Evolutionary conservation across 2,329 filamentous ascomycete species (phyloP).

Genomic region (Graphiopsis chlorocephala): DNA sequence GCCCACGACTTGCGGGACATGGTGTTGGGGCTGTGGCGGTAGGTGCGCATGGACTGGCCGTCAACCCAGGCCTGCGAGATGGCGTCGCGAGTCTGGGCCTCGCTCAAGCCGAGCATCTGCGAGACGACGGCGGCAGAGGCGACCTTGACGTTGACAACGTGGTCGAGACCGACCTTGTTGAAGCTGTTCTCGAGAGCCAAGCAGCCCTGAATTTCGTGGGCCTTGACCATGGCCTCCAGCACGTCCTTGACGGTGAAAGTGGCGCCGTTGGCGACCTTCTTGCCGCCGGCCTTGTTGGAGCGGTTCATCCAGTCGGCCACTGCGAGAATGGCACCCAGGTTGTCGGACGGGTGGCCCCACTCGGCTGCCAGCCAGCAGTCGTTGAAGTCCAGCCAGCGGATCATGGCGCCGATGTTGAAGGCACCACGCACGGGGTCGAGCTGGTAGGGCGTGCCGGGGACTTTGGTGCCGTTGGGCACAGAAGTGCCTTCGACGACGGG

Average conservation of each 20-base stretch:
- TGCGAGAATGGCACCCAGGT: slow-evolving; percentile 92
- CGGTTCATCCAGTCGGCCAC: slow-evolving; percentile 97
- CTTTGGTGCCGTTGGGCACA: slow-evolving; percentile 87
- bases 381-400: slow-evolving; percentile 99
- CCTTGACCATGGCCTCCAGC: slow-evolving; percentile 92
- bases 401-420: slow-evolving; percentile 99
- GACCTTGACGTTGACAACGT: slow-evolving; percentile 97
- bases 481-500: slow-evolving; percentile 86
- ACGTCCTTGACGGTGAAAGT: slow-evolving; percentile 86
- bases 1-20: slow-evolving; percentile 99
- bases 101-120: slow-evolving; percentile 86
- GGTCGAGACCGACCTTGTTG: slow-evolving; percentile 98
- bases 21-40: slow-evolving; percentile 96
- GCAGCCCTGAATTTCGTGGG: slow-evolving; percentile 97
- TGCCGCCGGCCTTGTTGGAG: slow-evolving; percentile 81
- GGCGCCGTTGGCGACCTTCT: slow-evolving; percentile 65
- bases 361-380: slow-evolving; percentile 99
- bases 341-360: slow-evolving; percentile 98
- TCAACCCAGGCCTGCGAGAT: slow-evolving; percentile 98
- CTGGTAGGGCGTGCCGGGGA: slow-evolving; percentile 89
- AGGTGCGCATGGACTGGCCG: slow-evolving; percentile 91
- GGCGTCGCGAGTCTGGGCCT: slow-evolving; percentile 90
- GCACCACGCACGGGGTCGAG: slow-evolving; percentile 93
- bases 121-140: slow-evolving; percentile 91
- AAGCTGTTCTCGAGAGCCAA: slow-evolving; percentile 95